A percentile compares a stretch with the other conserved stretches of the same genome.
These are phyloP conservation scores for Alopecurus myosuroides DNA, from an alignment of 176 grass and related monocot species.

Conservation along the genomic window DNA sequence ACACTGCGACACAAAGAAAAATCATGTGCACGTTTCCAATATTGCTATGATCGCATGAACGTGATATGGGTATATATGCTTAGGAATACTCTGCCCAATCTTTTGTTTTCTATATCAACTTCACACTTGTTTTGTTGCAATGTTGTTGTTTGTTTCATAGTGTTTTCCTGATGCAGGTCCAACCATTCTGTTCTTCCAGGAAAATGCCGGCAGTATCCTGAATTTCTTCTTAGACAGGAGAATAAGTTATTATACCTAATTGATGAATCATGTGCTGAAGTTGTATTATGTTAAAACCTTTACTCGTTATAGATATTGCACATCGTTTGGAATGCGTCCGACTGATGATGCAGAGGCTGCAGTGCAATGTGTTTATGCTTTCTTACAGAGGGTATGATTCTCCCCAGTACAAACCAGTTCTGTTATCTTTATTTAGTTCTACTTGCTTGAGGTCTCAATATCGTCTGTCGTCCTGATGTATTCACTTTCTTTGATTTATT, in stretches of 20 bases:
- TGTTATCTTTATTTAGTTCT: conserved; percentile 3
- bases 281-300: conserved; percentile 38
- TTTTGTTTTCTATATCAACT: not conserved
- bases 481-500: conserved; percentile 20
- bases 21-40: not conserved
- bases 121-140: not conserved
- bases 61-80: not conserved
- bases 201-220: conserved; percentile 99
- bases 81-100: conserved; percentile 17
- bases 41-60: not conserved
- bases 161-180: conserved; percentile 69
- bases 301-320: conserved; percentile 85
- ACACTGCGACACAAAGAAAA: not conserved
- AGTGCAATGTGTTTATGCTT: conserved; percentile 99
- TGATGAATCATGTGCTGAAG: not conserved
- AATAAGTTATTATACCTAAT: conserved; percentile 9
- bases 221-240: conserved; percentile 8
- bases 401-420: conserved; percentile 7
- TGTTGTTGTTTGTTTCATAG: conserved; percentile 22
- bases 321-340: conserved; percentile 92
- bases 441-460: not conserved
- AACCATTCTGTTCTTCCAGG: conserved; percentile 98
- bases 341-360: conserved; percentile 84
- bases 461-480: not conserved
- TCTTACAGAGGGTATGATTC: conserved; percentile 92